These are phyloP conservation scores for Phytophthora citricola DNA, from an alignment of 352 stramenopile genomes.

Conservation along the genomic window DNA sequence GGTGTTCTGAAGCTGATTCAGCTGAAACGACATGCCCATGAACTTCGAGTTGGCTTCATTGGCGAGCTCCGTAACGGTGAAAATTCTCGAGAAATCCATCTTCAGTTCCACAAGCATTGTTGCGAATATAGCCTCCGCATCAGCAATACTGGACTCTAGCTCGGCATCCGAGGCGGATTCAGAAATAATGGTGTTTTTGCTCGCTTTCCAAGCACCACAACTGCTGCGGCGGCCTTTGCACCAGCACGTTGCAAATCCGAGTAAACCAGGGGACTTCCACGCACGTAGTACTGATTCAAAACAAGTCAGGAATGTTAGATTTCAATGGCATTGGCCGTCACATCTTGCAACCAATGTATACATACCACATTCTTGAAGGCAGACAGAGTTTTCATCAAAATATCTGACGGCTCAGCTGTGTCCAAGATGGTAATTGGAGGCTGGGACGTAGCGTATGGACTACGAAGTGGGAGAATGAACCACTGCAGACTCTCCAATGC, in stretches of 20 bases:
- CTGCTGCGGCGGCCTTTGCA: slow-evolving; percentile 75
- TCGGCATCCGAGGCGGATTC: slow-evolving; percentile 45
- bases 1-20: slow-evolving; percentile 37
- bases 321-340: neutral
- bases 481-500: slow-evolving; percentile 78
- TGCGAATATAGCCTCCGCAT: slow-evolving; percentile 85
- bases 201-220: slow-evolving; percentile 85
- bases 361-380: slow-evolving; percentile 77
- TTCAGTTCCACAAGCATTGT: slow-evolving; percentile 90
- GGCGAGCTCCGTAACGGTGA: slow-evolving; percentile 85
- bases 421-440: slow-evolving; percentile 86
- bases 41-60: slow-evolving; percentile 91
- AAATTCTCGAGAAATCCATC: slow-evolving; percentile 87
- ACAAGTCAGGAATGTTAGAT: neutral
- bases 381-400: slow-evolving; percentile 54
- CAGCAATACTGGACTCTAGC: slow-evolving; percentile 75
- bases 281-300: slow-evolving; percentile 73
- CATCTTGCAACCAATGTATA: neutral
- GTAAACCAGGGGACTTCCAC: slow-evolving; percentile 80
- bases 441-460: slow-evolving; percentile 51
- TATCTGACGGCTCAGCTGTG: slow-evolving; percentile 59
- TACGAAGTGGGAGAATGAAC: slow-evolving; percentile 75
- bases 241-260: slow-evolving; percentile 80
- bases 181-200: slow-evolving; percentile 44
- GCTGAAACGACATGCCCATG: slow-evolving; percentile 78